Conservation (phyloP, 108 stramenopile species). For the Nannochloropsis oceanica region DNA sequence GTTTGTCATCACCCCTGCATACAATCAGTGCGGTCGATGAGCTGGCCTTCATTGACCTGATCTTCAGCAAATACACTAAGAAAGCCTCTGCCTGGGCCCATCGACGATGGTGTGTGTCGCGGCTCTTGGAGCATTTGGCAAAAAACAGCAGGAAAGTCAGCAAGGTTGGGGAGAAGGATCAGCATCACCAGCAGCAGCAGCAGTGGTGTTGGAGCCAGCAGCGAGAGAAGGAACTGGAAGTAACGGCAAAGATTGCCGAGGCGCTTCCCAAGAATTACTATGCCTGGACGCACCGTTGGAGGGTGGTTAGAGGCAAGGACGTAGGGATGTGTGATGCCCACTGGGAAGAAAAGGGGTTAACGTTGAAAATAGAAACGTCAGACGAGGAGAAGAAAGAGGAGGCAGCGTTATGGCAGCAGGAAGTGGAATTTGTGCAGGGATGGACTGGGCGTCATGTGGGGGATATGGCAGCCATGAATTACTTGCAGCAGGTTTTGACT, state of each 20-base stretch:
- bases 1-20: too few relatives aligned
- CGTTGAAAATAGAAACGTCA: not conserved
- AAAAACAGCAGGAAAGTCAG: not conserved
- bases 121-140: not conserved
- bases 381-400: not conserved
- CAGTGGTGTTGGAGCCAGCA: not conserved
- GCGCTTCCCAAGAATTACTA: slow-evolving; percentile 29
- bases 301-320: not conserved
- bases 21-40: not conserved
- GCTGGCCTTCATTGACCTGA: slow-evolving; percentile 7
- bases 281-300: slow-evolving; percentile 27
- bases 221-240: not conserved
- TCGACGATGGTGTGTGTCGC: slow-evolving; percentile 18
- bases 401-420: not conserved
- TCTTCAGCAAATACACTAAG: slow-evolving; percentile 24
- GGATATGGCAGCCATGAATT: not conserved
- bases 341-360: not conserved
- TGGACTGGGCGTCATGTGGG: not conserved
- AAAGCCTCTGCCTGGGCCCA: slow-evolving; percentile 20
- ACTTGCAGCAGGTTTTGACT: not conserved
- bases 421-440: not conserved
- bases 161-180: not conserved
- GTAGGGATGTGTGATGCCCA: not conserved
- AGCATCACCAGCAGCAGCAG: not conserved
- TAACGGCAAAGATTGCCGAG: slow-evolving; percentile 13